Percentiles rank a stretch among this genome's conserved stretches.
phyloP scores from a whole-genome alignment of 257 asterid genomes.

The Solanum clarkiae region DNA sequence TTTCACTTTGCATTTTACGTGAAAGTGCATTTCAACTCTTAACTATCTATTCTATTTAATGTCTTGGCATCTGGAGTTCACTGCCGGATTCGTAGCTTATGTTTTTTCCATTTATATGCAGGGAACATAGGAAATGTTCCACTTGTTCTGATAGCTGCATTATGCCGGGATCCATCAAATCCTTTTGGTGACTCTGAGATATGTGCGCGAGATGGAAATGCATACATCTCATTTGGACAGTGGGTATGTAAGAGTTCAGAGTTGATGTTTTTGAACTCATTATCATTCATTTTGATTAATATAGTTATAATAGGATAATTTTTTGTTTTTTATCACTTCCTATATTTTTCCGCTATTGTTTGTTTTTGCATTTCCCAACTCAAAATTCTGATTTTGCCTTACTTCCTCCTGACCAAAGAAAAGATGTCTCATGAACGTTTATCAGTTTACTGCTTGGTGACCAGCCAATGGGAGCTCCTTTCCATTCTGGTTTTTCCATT shows the following conservation, averaged over 20 bases:
- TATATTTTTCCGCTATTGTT: not conserved
- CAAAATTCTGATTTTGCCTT: not conserved
- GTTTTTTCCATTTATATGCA: slow-evolving; percentile 6
- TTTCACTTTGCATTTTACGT: not conserved
- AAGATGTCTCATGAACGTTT: not conserved
- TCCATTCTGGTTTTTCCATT: not conserved
- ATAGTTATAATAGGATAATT: not conserved
- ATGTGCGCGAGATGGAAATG: slow-evolving; percentile 94
- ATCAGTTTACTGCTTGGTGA: not conserved
- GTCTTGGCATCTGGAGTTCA: not conserved
- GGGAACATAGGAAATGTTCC: slow-evolving; percentile 99
- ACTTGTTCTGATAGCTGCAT: slow-evolving; percentile 85
- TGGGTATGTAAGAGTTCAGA: slow-evolving; percentile 48
- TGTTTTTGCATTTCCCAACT: not conserved
- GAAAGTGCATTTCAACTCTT: not conserved
- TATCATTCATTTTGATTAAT: not conserved
- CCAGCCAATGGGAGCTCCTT: not conserved
- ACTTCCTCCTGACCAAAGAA: not conserved
- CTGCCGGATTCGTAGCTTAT: not conserved
- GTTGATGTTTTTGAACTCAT: not conserved
- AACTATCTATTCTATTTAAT: not conserved
- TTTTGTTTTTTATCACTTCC: not conserved
- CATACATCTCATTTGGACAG: slow-evolving; percentile 97
- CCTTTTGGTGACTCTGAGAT: slow-evolving; percentile 72
- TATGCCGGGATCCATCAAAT: slow-evolving; percentile 81